These are phyloP conservation scores for Ceratobasidium sp. DNA, from an alignment of 1,284 basidiomycete species.

Conservation along the genomic window DNA sequence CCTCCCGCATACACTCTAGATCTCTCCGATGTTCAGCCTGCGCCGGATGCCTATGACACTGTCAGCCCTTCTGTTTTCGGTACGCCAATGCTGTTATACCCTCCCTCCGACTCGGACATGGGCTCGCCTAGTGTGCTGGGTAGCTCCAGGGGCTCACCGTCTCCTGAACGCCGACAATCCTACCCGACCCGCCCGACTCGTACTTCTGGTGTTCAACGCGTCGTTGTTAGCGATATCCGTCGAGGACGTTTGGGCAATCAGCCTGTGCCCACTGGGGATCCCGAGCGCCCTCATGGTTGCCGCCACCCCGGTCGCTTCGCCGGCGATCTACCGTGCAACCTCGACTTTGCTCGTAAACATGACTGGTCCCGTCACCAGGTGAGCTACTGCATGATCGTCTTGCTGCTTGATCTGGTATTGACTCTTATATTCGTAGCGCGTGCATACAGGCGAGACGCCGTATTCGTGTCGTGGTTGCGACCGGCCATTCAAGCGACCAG, in stretches of 20 bases:
- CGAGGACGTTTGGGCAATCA: background rate
- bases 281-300: conserved; percentile 31
- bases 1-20: conserved; percentile 8
- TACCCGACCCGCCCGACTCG: conserved; percentile 11
- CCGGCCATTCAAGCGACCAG: conserved; percentile 29
- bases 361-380: conserved; percentile 44
- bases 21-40: background rate
- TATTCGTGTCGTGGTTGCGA: conserved; percentile 24
- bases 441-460: conserved; percentile 35
- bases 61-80: background rate
- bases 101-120: background rate
- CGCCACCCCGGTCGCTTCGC: conserved; percentile 18
- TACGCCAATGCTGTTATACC: background rate
- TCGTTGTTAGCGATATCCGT: conserved; percentile 6
- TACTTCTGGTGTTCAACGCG: conserved; percentile 14
- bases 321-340: conserved; percentile 19
- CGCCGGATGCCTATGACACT: background rate
- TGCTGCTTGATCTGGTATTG: background rate
- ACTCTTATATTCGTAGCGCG: conserved; percentile 2
- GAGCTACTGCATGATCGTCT: background rate
- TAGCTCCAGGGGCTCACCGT: conserved; percentile 9
- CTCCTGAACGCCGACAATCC: background rate
- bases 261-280: conserved; percentile 22
- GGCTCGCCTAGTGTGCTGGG: background rate
- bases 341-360: conserved; percentile 39